These are phyloP conservation scores for Xylaria venustula DNA, from an alignment of 495 filamentous ascomycete species.

Conservation along the genomic window DNA sequence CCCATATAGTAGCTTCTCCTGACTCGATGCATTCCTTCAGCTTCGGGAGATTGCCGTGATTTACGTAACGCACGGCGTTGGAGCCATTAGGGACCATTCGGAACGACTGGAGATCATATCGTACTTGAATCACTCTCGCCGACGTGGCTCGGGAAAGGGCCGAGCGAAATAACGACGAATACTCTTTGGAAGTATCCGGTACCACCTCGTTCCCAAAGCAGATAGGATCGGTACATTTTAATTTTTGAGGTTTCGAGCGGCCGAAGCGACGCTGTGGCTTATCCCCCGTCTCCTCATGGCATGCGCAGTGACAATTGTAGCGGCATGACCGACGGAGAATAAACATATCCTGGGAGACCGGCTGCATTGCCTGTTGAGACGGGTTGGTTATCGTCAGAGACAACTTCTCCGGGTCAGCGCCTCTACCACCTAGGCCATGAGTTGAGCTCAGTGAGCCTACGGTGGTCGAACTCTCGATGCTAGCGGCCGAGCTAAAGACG, in stretches of 20 bases:
- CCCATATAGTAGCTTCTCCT: slow-evolving; percentile 7
- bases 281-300: background rate
- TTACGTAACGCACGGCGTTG: background rate
- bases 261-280: background rate
- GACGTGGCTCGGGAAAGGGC: background rate
- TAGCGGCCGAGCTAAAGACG: background rate
- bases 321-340: background rate
- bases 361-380: background rate
- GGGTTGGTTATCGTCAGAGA: background rate
- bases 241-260: background rate
- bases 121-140: background rate
- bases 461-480: background rate
- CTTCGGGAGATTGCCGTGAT: background rate
- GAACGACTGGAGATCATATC: background rate
- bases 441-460: background rate
- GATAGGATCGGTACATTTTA: background rate
- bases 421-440: background rate
- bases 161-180: background rate
- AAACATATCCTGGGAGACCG: slow-evolving; percentile 3
- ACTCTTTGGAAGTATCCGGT: background rate
- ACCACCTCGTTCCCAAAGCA: background rate
- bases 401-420: background rate
- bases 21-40: slow-evolving; percentile 1
- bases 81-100: slow-evolving; percentile 1
- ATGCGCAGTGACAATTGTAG: background rate